Base-by-base conservation (phyloP, 2,329 filamentous ascomycete genomes). In the Tolypocladium ovalisporum region DNA sequence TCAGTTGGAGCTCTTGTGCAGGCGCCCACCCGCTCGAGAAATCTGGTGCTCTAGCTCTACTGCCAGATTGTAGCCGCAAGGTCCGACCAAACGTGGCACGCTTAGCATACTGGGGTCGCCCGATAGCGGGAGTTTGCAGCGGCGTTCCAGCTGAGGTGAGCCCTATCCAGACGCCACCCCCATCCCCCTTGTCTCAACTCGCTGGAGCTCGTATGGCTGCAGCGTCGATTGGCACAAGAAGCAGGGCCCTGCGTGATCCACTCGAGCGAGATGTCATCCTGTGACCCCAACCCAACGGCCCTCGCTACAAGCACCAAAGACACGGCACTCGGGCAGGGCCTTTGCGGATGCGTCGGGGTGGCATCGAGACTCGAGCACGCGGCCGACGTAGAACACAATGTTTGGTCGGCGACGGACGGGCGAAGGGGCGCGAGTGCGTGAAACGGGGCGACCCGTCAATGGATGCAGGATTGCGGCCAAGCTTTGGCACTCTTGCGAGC, bases 111-210 rank as follows among this genome's bases (percentile, higher is more conserved):
- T 54, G 39, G 37, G 42, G 40, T 36, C 19, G 34, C 15, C 55
- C 37, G n/a, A 39, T 13, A 32, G 49, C 54, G 37, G 55, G 52
- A 55, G 55, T 55, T 59, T 57, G 51, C 40, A 52, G 52, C 55
- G 52, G 49, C 53, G 39, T 47, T 68, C 71, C 70, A 72, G 70
- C 70, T 72, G 70, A 72, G 68, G 68, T 72, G 69, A 72, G 69
- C 68, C 67, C 64, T 68, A 71, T 64, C 63, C 39, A 61, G 58
- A 47, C 61, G 56, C 37, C 58, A 56, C 32, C 32, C 32, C 32
- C 49, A n/a, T n/a, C 47, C 27, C 47, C 47, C 27, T 51, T 51
- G 47, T 51, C 47, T 29, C 27, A 27, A 49, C 13, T 4, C 27
- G 8, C 8, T n/a, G 29, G 27, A 32, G 15, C 27, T 19, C 54